Base-by-base conservation (phyloP, 441 rosid genomes). In the Brassica hybrid region DNA sequence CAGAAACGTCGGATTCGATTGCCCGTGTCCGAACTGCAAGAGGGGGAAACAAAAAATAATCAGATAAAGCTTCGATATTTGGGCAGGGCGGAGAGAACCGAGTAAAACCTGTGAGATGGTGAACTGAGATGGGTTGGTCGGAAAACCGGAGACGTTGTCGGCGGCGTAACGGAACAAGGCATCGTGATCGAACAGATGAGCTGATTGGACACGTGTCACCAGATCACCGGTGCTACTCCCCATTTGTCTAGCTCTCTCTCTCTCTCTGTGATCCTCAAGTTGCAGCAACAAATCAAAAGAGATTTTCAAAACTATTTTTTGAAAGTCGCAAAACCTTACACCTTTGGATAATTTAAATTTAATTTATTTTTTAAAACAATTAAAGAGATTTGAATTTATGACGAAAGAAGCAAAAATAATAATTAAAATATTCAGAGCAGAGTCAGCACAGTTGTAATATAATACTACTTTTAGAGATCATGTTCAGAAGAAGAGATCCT, bases 1-100 rank as follows among this genome's bases (percentile, higher is more conserved):
- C 77, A 95, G 81, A 83, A 82, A 95, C 68, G 98, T 95, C 11
- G 98, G 98, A 75, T 95, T 95, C 50, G 97, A 95, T 82, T 95
- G 98, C 60, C 99, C 99, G 76, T 95, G 96, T 32, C 96, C 97
- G 71, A 95, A 95, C 99, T 93, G 63, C 27, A 73, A 21, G 14
- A 6, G 6, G 5, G 6, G 14, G 12, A 11, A 9, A 43, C 1
- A 5, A 12, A 4, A 7, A 17, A 41, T 19, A 21, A 17, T 14
- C 25, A 73, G 70, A 70, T 14, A 63, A 69, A 27, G 65, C 9
- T 54, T 58, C 7, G 1, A 19, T 2, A 62, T 19, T 45, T 11
- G 8, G 27, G 1, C 30, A 4, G 45, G 13, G 45, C 54, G 11
- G n/a, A 8, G 56, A 23, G 7, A 41, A 21, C 0, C 6, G 48